Base-by-base conservation (phyloP, 495 filamentous ascomycete genomes). In the Filosporella fistucella region DNA sequence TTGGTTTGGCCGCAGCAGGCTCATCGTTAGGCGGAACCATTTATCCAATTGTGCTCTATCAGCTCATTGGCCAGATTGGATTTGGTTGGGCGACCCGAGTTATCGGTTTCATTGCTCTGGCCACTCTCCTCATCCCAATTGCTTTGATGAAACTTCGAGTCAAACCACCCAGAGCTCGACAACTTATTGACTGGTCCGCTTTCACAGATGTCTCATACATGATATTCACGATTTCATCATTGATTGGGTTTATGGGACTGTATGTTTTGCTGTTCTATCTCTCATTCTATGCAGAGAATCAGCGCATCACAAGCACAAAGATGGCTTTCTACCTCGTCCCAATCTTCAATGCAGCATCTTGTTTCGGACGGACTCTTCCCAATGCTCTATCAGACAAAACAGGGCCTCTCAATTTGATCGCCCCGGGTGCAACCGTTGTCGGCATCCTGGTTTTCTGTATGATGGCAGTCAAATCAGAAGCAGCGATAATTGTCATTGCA, bases 71-170 rank as follows among this genome's bases (percentile, higher is more conserved):
- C 81, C 82, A 49, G 1, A 66, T 86, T 14, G 89, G 53, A 4
- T 95, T 91, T 61, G 69, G 69, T 3, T 91, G 88, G 88, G 85
- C 88, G 0, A 74, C 91, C 29, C 74, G 89, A 2, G 71, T 75
- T 1, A 67, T 93, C 36, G 89, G 80, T 0, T 86, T 91, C 58
- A 78, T 95, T 0, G 78, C 84, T 32, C 60, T 84, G 49, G 84
- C 80, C 13, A 72, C 42, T 7, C 22, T 40, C 3, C 26, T 47
- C 37, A 10, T 52, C 42, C 17, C 34, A 3, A 35, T 52, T 24
- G 13, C 22, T 0, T 4, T 52, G 17, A 32, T 52, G 35, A 75
- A 70, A 42, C 70, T 81, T 24, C 70, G 87, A 14, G 60, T 89
- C 1, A 80, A 78, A 4, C 80, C 84, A 1, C 69, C 84, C 3